These are phyloP conservation scores for Solanum medicagineum DNA, from an alignment of 257 asterid genomes.

Conservation along the genomic window DNA sequence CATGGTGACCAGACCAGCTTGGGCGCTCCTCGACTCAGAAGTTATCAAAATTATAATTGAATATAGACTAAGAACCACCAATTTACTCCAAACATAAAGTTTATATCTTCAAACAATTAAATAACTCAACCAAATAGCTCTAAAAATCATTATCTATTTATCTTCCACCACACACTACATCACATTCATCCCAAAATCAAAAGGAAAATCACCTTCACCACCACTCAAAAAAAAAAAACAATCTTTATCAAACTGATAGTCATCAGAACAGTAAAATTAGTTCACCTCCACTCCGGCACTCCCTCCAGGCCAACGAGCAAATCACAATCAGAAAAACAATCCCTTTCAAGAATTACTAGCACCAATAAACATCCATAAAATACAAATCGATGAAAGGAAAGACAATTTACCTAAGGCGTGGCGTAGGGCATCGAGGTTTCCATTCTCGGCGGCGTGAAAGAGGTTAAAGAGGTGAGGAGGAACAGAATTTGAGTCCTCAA, in stretches of 20 bases:
- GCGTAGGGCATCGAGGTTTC: constrained; percentile 57
- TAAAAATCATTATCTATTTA: background rate
- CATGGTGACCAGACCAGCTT: no score
- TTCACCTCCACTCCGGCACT: background rate
- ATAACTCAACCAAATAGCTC: background rate
- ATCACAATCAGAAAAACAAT: background rate
- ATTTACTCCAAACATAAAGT: background rate
- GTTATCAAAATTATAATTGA: background rate
- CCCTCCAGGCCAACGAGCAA: background rate
- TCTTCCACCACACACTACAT: background rate
- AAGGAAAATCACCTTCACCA: background rate
- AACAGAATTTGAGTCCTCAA: constrained; percentile 30
- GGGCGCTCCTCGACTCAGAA: background rate
- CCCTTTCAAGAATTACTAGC: background rate
- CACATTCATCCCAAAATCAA: background rate
- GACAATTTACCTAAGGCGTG: constrained; percentile 47
- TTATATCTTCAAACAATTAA: background rate
- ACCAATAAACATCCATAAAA: background rate
- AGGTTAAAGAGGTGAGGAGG: constrained; percentile 79
- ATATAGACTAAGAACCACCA: background rate
- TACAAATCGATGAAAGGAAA: background rate
- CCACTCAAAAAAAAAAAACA: background rate
- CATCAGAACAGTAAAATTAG: background rate
- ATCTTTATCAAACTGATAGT: background rate
- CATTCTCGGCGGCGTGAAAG: constrained; percentile 56